Conservation (phyloP, 768 basidiomycete species). For the Suillus clintonianus region DNA sequence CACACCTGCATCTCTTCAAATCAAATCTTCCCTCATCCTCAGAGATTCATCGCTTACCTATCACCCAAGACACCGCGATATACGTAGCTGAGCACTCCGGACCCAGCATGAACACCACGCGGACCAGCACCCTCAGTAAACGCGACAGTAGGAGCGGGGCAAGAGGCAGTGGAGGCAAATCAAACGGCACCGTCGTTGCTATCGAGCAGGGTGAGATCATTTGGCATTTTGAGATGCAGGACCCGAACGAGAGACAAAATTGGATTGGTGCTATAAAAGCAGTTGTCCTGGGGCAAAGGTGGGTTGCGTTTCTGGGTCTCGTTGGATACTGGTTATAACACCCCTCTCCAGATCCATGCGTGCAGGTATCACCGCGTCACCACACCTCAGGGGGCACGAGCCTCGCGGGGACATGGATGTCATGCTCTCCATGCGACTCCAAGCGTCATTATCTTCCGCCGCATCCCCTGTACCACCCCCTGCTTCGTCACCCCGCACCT, state of each 20-base stretch:
- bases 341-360: slow-evolving; percentile 56
- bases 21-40: slow-evolving; percentile 55
- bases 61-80: slow-evolving; percentile 75
- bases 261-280: slow-evolving; percentile 80
- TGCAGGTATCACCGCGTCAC: slow-evolving; percentile 59
- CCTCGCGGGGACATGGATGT: slow-evolving; percentile 83
- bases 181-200: neutral
- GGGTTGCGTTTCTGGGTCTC: neutral
- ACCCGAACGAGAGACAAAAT: slow-evolving; percentile 61
- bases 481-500: slow-evolving; percentile 9
- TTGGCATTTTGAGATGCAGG: slow-evolving; percentile 72
- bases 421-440: slow-evolving; percentile 76
- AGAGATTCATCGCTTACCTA: slow-evolving; percentile 74
- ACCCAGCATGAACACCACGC: neutral
- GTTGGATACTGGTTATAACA: neutral
- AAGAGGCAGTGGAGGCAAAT: neutral
- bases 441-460: slow-evolving; percentile 49
- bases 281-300: slow-evolving; percentile 60
- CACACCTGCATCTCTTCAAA: slow-evolving; percentile 78
- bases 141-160: slow-evolving; percentile 5
- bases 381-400: slow-evolving; percentile 49
- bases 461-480: slow-evolving; percentile 10
- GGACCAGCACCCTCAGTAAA: neutral
- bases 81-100: slow-evolving; percentile 42
- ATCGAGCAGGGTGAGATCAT: slow-evolving; percentile 52